Conservation (phyloP, 495 filamentous ascomycete genomes). For the Neurospora africana region DNA sequence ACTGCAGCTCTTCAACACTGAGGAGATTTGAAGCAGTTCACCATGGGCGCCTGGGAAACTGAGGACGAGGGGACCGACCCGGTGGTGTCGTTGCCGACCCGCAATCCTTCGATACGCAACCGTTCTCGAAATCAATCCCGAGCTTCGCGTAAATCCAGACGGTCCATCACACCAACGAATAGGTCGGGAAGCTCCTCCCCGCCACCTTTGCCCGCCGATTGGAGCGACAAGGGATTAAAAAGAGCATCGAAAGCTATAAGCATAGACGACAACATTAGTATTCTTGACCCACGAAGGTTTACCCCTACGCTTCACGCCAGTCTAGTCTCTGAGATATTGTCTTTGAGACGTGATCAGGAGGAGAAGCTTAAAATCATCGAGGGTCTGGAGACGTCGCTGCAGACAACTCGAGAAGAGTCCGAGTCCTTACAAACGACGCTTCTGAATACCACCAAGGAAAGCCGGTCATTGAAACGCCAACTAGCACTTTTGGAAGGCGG, state of each 20-base stretch:
- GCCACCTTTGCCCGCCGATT: slow-evolving; percentile 44
- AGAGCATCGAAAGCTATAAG: slow-evolving; percentile 45
- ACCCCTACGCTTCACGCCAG: slow-evolving; percentile 93
- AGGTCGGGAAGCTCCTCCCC: slow-evolving; percentile 50
- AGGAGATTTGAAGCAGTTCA: slow-evolving; percentile 1
- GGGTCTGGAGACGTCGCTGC: slow-evolving; percentile 64
- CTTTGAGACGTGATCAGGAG: slow-evolving; percentile 77
- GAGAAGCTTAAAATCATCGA: slow-evolving; percentile 77
- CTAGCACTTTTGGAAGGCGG: slow-evolving; percentile 79
- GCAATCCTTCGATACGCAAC: slow-evolving; percentile 46
- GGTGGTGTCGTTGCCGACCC: slow-evolving; percentile 50
- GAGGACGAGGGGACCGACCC: slow-evolving; percentile 42
- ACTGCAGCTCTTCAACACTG: slow-evolving; percentile 4
- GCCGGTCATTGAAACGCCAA: slow-evolving; percentile 70
- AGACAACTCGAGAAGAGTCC: slow-evolving; percentile 59
- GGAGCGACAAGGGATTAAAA: slow-evolving; percentile 35
- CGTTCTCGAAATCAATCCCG: slow-evolving; percentile 51
- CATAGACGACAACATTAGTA: slow-evolving; percentile 63
- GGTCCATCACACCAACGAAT: slow-evolving; percentile 49
- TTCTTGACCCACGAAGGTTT: slow-evolving; percentile 80
- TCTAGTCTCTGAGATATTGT: slow-evolving; percentile 86
- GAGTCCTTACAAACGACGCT: slow-evolving; percentile 54
- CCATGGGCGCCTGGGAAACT: slow-evolving; percentile 44
- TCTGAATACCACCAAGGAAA: slow-evolving; percentile 57
- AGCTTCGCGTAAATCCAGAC: slow-evolving; percentile 38